Conservation (phyloP, 2,329 filamentous ascomycete genomes). For the Ophiostoma pallidulum region DNA sequence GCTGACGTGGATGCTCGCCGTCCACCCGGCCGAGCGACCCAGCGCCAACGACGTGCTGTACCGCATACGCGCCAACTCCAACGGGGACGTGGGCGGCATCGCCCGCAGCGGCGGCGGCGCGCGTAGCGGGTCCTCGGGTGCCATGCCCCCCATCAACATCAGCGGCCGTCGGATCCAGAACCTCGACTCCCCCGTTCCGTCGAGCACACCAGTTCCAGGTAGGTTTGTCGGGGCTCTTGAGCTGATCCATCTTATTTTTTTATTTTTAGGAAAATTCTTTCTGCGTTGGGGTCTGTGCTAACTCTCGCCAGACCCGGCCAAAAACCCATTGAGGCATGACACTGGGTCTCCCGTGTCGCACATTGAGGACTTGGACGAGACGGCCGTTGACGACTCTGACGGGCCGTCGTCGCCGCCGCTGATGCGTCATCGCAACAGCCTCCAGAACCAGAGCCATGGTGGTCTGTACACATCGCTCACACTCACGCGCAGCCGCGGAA, state of each 20-base stretch:
- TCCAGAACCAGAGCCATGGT: constrained; percentile 17
- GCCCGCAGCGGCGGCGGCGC: background rate
- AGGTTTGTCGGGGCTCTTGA: too few relatives aligned
- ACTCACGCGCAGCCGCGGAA: constrained; percentile 33
- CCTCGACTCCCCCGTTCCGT: constrained; percentile 43
- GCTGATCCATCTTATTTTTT: too few relatives aligned
- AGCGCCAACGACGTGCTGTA: constrained; percentile 76
- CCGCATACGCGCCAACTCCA: constrained; percentile 52
- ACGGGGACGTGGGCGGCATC: background rate
- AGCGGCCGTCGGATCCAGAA: constrained; percentile 42
- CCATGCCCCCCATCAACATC: constrained; percentile 25
- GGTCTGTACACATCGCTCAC: constrained; percentile 29
- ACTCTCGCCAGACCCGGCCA: constrained; percentile 29
- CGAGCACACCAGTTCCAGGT: constrained; percentile 42
- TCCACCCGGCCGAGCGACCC: constrained; percentile 68
- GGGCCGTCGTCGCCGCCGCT: constrained; percentile 20
- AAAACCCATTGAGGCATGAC: constrained; percentile 17
- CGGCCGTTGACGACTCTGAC: constrained; percentile 16
- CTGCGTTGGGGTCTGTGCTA: too few relatives aligned
- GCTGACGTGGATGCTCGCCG: constrained; percentile 68
- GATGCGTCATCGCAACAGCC: constrained; percentile 24
- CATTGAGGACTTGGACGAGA: constrained; percentile 22
- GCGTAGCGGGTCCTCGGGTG: background rate
- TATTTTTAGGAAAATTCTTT: too few relatives aligned
- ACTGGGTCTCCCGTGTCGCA: constrained; percentile 18